Evolutionary conservation across 73 alveolate genomes (phyloP), one percentile per base, ranked within the genome.

Genomic region (Stentor coeruleus): DNA sequence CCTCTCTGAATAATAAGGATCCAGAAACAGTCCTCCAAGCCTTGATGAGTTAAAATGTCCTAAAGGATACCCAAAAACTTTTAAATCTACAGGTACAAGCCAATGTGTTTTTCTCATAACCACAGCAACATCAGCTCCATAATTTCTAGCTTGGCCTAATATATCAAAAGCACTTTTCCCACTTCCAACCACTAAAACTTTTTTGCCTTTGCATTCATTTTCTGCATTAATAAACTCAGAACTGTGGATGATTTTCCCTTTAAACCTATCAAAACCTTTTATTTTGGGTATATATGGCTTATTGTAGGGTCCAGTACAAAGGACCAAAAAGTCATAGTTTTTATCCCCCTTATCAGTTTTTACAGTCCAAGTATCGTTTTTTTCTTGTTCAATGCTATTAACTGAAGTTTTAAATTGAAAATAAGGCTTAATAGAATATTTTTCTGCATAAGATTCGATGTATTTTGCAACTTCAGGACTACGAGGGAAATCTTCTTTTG

Each of bases 281-380:
- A 66, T 28, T 14, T 20, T 33, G 36, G 79, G 79, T 15, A 66
- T 66, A 33, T 33, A 31, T 20, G 79, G 79, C 79, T 66, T 66
- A 33, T 66, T 66, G 37, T 66, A 66, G 33, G 79, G 79, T 15
- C 79, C 79, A 26, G 79, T 66, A 40, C 79, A 66, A 26, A 66
- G 79, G 0, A 66, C 39, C 0, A 66, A 2, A 33, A 66, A 66
- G 33, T 66, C 79, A 33, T 66, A 66, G 79, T 20, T 66, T 33
- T 66, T 66, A 28, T 66, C 79, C 15, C 79, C 79, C 33, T 66
- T 66, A 1, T 66, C 33, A 0, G 79, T 66, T 26, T 26, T 66
- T 40, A 66, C 79, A 0, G 79, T 20, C 79, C 79, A 66, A 0
- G 42, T 1, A 11, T 66, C 79, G 37, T 66, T 40, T 20, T 37